Conservation (phyloP, 169 alveolate species). For the Plasmodium relictum region DNA sequence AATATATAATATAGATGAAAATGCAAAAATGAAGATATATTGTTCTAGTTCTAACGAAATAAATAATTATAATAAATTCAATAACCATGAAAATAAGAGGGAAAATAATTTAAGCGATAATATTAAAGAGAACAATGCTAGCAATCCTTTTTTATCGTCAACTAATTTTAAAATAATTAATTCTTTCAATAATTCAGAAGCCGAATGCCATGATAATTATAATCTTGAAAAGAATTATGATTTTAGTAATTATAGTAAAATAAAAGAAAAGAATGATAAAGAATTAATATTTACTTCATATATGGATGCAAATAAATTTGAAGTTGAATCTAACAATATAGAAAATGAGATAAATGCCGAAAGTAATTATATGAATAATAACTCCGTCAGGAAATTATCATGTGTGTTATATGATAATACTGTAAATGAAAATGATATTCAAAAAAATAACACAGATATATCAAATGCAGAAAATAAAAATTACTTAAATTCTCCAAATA, state of each 20-base stretch:
- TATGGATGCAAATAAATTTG: too few species aligned
- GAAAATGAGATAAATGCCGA: too few species aligned
- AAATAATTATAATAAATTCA: background rate
- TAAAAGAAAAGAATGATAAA: background rate
- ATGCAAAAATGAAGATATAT: background rate
- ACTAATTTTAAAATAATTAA: background rate
- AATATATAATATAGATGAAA: background rate
- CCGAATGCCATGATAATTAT: background rate
- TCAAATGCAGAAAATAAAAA: too few species aligned
- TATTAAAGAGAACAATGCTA: background rate
- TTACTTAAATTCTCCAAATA: too few species aligned
- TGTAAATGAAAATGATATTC: background rate
- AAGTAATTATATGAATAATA: too few species aligned
- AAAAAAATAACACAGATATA: too few species aligned
- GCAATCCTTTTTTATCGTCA: slow-evolving; percentile 4
- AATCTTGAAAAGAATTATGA: background rate
- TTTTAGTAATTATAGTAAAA: background rate
- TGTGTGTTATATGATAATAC: background rate
- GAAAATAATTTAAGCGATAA: background rate
- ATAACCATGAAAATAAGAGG: background rate
- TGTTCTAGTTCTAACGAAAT: background rate
- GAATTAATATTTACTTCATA: background rate
- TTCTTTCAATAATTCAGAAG: background rate
- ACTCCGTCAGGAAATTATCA: background rate
- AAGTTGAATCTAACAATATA: too few species aligned